Conservation (phyloP, 2,329 filamentous ascomycete species). For the Paecilomyces sp. region DNA sequence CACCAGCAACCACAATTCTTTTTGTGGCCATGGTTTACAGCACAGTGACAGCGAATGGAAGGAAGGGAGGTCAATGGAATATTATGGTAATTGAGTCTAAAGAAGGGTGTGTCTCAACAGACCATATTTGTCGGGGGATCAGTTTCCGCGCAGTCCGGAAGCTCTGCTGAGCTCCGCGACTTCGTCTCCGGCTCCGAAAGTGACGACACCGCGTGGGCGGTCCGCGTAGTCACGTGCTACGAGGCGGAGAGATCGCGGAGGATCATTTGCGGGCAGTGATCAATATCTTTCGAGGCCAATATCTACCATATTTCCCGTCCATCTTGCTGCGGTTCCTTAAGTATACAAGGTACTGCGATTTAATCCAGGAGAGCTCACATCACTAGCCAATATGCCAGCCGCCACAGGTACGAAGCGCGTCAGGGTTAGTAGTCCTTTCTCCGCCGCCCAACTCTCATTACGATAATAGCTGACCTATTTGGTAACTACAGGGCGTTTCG, state of each 20-base stretch:
- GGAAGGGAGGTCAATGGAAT: background rate
- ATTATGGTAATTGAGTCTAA: background rate
- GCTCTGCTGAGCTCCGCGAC: slow-evolving; percentile 2
- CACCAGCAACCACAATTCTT: slow-evolving; percentile 83
- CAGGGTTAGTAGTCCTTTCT: slow-evolving; percentile 25
- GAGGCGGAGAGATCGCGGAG: background rate
- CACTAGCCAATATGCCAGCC: slow-evolving; percentile 40
- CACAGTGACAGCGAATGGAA: slow-evolving; percentile 9
- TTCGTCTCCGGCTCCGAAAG: background rate
- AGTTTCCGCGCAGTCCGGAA: slow-evolving; percentile 11
- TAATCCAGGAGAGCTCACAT: background rate
- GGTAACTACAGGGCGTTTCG: slow-evolving; percentile 32
- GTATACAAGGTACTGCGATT: background rate
- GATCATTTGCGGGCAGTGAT: background rate
- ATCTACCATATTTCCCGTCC: background rate
- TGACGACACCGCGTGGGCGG: slow-evolving; percentile 3
- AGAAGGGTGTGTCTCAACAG: background rate
- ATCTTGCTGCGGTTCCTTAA: background rate
- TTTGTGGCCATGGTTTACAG: slow-evolving; percentile 52
- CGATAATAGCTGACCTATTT: slow-evolving; percentile 12
- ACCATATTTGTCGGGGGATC: slow-evolving; percentile 7
- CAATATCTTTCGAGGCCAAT: background rate
- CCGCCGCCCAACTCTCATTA: background rate
- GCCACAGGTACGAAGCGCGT: slow-evolving; percentile 50
- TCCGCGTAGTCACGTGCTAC: slow-evolving; percentile 1